phyloP scores from a whole-genome alignment of 2,329 filamentous ascomycete genomes.

The Spiromastix sp. region DNA sequence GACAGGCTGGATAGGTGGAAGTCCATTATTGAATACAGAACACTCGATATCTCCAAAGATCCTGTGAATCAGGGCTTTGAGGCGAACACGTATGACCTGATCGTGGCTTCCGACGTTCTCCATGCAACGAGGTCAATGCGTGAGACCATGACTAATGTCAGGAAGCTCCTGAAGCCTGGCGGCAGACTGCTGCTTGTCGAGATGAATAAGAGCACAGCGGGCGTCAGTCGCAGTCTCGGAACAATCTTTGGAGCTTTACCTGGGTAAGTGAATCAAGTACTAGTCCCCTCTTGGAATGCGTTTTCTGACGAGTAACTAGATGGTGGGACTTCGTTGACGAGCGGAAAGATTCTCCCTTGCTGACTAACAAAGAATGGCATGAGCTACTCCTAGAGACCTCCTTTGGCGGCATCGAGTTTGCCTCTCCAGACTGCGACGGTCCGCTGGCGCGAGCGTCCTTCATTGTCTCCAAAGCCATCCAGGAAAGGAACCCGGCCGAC shows the following conservation, averaged over 20 bases:
- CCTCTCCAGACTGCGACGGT: conserved; percentile 11
- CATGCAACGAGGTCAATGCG: conserved; percentile 24
- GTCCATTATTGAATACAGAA: conserved; percentile 18
- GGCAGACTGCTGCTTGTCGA: conserved; percentile 35
- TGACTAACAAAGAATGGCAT: background rate
- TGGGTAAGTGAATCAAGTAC: background rate
- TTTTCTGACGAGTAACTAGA: background rate
- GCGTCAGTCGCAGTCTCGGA: background rate
- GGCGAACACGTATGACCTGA: conserved; percentile 19
- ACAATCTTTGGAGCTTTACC: conserved; percentile 2
- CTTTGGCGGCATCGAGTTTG: conserved; percentile 13
- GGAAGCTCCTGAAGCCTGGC: conserved; percentile 18
- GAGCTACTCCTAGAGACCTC: conserved; percentile 8
- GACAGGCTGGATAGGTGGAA: conserved; percentile 15
- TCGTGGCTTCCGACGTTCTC: conserved; percentile 27
- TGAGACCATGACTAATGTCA: conserved; percentile 18
- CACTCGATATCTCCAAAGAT: conserved; percentile 21
- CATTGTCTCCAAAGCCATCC: conserved; percentile 10
- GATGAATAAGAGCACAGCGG: conserved; percentile 11
- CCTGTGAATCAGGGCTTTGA: conserved; percentile 23
- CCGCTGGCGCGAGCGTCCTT: conserved; percentile 6
- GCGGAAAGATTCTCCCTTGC: conserved; percentile 5
- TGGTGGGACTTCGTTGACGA: conserved; percentile 1
- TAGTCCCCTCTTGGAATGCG: background rate
- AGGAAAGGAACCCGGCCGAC: background rate